These are phyloP conservation scores for Hevea brasiliensis DNA, from an alignment of 345 rosid species.

Conservation along the genomic window DNA sequence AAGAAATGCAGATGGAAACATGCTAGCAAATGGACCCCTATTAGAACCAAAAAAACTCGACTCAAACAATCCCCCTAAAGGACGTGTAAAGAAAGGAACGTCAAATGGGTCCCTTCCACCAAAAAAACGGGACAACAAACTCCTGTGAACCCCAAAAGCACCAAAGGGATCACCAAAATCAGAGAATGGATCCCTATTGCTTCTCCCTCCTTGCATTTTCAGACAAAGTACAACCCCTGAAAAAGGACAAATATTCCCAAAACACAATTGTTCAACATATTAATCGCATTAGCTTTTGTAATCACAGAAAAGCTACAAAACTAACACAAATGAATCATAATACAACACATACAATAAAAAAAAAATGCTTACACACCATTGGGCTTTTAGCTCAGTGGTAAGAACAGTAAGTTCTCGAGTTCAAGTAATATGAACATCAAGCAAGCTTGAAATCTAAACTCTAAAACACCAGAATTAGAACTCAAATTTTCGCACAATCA, in stretches of 20 bases:
- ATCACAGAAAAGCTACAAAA: not conserved
- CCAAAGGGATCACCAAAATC: slow-evolving; percentile 34
- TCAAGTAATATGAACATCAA: too few species aligned
- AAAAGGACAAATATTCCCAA: not conserved
- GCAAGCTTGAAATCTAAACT: too few species aligned
- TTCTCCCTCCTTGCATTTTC: slow-evolving; percentile 65
- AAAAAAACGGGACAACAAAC: slow-evolving; percentile 48
- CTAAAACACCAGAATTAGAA: too few species aligned
- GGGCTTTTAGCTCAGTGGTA: too few species aligned
- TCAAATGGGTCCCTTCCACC: slow-evolving; percentile 85
- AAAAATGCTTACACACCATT: not conserved
- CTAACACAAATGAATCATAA: not conserved
- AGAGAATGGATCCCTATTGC: slow-evolving; percentile 58
- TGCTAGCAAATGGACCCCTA: slow-evolving; percentile 46
- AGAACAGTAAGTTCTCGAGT: too few species aligned
- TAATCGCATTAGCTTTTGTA: not conserved
- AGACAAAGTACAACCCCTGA: not conserved
- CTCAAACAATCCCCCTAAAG: slow-evolving; percentile 65
- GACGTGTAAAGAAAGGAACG: slow-evolving; percentile 69
- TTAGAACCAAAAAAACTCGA: slow-evolving; percentile 48
- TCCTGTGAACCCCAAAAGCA: slow-evolving; percentile 34
- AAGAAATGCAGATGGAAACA: slow-evolving; percentile 45
- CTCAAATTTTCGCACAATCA: not conserved
- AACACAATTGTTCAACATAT: not conserved
- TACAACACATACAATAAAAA: not conserved